Conservation (phyloP, 2,329 filamentous ascomycete genomes). For the Exophiala sideris region DNA sequence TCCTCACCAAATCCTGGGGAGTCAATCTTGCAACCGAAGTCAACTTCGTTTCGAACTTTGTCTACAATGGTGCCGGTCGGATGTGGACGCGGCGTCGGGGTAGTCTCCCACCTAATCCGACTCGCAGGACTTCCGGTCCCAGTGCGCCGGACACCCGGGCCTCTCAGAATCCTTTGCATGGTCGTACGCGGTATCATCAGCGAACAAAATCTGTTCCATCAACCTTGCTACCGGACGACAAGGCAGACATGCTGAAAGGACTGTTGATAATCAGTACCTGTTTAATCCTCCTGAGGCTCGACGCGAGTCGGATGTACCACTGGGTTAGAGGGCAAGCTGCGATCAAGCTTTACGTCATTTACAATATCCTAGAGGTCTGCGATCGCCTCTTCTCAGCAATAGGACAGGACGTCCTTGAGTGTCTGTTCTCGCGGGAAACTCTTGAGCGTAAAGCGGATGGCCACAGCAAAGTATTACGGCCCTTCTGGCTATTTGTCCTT, state of each 20-base stretch:
- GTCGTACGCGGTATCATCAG: conserved; percentile 50
- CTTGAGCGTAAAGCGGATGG: conserved; percentile 83
- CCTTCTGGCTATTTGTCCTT: conserved; percentile 85
- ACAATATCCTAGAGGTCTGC: conserved; percentile 88
- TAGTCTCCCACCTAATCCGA: conserved; percentile 37
- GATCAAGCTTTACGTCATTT: conserved; percentile 98
- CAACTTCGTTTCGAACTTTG: conserved; percentile 68
- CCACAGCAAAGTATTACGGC: conserved; percentile 83
- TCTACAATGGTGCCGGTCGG: conserved; percentile 74
- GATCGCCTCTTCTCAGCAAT: conserved; percentile 87
- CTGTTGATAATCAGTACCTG: conserved; percentile 84
- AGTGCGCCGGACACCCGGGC: conserved; percentile 42
- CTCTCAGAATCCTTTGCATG: conserved; percentile 3
- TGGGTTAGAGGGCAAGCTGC: conserved; percentile 93
- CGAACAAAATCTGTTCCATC: conserved; percentile 83
- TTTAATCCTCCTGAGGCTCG: conserved; percentile 79
- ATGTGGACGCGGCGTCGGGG: conserved; percentile 59
- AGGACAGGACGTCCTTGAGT: conserved; percentile 94
- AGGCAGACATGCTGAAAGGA: conserved; percentile 91
- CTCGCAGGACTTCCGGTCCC: conserved; percentile 8
- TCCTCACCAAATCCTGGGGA: conserved; percentile 75
- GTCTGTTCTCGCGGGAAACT: conserved; percentile 88
- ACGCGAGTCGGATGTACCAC: conserved; percentile 97
- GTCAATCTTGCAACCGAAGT: conserved; percentile 69
- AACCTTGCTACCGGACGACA: conserved; percentile 79